These are phyloP conservation scores for Amborella trichopoda DNA, from an alignment of 164 flowering plant species.

Conservation along the genomic window DNA sequence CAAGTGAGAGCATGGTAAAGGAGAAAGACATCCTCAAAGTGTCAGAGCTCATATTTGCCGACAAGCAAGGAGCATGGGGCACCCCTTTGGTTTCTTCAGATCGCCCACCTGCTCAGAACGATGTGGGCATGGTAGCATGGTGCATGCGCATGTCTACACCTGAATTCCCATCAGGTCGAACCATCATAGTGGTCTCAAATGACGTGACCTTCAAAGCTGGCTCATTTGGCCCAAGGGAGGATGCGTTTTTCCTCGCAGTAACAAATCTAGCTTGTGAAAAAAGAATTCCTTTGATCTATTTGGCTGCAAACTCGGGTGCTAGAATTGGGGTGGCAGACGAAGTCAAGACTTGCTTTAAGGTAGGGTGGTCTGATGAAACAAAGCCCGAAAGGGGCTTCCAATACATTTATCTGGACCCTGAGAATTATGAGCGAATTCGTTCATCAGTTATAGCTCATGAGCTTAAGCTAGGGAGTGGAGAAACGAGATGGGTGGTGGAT, in stretches of 20 bases:
- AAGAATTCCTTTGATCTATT: slow-evolving; percentile 81
- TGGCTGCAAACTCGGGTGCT: slow-evolving; percentile 99
- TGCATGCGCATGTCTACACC: slow-evolving; percentile 85
- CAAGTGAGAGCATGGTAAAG: slow-evolving; percentile 24
- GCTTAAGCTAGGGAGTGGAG: slow-evolving; percentile 54
- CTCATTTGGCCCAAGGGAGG: slow-evolving; percentile 98
- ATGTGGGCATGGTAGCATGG: slow-evolving; percentile 99
- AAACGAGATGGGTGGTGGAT: slow-evolving; percentile 91
- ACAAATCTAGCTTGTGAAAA: slow-evolving; percentile 77
- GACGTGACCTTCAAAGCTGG: slow-evolving; percentile 97
- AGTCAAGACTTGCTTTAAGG: slow-evolving; percentile 76
- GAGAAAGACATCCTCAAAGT: slow-evolving; percentile 49
- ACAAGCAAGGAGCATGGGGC: slow-evolving; percentile 66
- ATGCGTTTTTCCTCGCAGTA: slow-evolving; percentile 90
- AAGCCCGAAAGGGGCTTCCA: slow-evolving; percentile 92
- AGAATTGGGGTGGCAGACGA: slow-evolving; percentile 99
- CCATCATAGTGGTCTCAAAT: slow-evolving; percentile 62
- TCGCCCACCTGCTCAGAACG: slow-evolving; percentile 70
- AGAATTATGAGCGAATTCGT: slow-evolving; percentile 50
- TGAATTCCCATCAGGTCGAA: slow-evolving; percentile 86
- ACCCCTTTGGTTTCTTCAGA: slow-evolving; percentile 58
- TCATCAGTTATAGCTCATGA: slow-evolving; percentile 92
- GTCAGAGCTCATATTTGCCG: slow-evolving; percentile 63
- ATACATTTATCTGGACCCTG: slow-evolving; percentile 77
- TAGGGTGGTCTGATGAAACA: slow-evolving; percentile 93